These are phyloP conservation scores for Myochromella boudieri DNA, from an alignment of 768 basidiomycete species.

Conservation along the genomic window DNA sequence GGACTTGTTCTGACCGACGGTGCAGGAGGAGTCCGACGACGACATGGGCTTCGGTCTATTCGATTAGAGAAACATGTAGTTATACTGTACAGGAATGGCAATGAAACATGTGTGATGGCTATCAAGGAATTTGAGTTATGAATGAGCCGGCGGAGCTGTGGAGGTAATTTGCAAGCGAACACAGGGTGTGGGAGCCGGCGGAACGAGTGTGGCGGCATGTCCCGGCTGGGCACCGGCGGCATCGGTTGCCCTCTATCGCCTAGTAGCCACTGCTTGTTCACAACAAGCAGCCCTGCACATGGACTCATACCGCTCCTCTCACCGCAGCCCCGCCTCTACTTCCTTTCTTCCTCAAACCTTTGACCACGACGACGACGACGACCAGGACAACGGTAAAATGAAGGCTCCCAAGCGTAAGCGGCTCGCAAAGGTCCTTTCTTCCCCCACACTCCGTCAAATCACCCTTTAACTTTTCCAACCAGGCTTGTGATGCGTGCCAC, in stretches of 20 bases:
- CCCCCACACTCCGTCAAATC: slow-evolving; percentile 3
- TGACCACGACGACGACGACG: slow-evolving; percentile 30
- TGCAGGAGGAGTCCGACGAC: slow-evolving; percentile 90
- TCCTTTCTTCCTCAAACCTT: slow-evolving; percentile 21
- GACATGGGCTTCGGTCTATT: slow-evolving; percentile 99
- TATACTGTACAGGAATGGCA: too few species aligned
- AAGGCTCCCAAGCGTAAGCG: slow-evolving; percentile 56
- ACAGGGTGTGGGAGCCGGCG: slow-evolving; percentile 17
- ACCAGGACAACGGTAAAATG: slow-evolving; percentile 32
- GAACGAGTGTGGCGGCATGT: slow-evolving; percentile 19
- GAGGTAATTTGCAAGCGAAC: too few species aligned
- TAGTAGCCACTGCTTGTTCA: slow-evolving; percentile 21
- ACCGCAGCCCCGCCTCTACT: slow-evolving; percentile 18
- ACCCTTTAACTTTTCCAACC: slow-evolving; percentile 12
- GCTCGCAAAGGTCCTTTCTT: slow-evolving; percentile 44
- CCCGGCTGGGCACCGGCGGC: slow-evolving; percentile 32
- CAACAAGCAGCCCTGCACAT: slow-evolving; percentile 27
- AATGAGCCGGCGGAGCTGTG: too few species aligned
- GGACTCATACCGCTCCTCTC: slow-evolving; percentile 33
- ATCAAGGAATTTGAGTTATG: too few species aligned
- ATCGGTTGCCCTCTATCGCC: slow-evolving; percentile 24
- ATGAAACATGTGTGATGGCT: too few species aligned
- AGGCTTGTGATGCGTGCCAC: slow-evolving; percentile 83
- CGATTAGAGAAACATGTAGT: too few species aligned
- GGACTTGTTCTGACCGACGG: background rate